Conservation (phyloP, 768 basidiomycete species). For the Lactarius deliciosus region DNA sequence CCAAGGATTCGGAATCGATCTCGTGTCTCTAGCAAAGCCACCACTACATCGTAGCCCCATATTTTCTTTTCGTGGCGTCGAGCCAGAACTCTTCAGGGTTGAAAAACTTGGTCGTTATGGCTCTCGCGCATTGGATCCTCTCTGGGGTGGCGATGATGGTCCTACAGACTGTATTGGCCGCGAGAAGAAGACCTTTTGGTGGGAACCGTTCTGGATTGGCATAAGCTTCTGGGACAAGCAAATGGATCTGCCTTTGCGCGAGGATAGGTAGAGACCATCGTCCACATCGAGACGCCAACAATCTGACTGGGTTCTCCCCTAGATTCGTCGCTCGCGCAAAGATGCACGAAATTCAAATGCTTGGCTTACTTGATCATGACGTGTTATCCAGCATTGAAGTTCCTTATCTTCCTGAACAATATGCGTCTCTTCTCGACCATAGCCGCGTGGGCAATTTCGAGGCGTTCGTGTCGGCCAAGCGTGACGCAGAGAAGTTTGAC, state of each 20-base stretch:
- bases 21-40: conserved; percentile 85
- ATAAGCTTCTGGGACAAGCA: conserved; percentile 86
- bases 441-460: conserved; percentile 27
- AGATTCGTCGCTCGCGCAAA: conserved; percentile 94
- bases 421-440: conserved; percentile 32
- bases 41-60: conserved; percentile 93
- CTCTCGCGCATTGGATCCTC: conserved; percentile 57
- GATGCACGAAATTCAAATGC: conserved; percentile 96
- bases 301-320: conserved; percentile 8
- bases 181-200: conserved; percentile 70
- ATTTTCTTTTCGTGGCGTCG: conserved; percentile 79
- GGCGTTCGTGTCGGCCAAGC: conserved; percentile 37
- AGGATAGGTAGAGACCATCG: conserved; percentile 56
- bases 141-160: conserved; percentile 72
- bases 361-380: conserved; percentile 88
- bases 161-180: conserved; percentile 34
- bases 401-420: conserved; percentile 62
- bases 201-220: conserved; percentile 87
- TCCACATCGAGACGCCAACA: background rate
- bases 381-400: conserved; percentile 87
- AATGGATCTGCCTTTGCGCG: conserved; percentile 78
- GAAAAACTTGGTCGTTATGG: conserved; percentile 51
- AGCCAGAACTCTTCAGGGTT: conserved; percentile 45
- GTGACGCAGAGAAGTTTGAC: conserved; percentile 74
- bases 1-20: conserved; percentile 87